Base-by-base conservation (phyloP, 352 stramenopile species). In the Albugo laibachii region DNA sequence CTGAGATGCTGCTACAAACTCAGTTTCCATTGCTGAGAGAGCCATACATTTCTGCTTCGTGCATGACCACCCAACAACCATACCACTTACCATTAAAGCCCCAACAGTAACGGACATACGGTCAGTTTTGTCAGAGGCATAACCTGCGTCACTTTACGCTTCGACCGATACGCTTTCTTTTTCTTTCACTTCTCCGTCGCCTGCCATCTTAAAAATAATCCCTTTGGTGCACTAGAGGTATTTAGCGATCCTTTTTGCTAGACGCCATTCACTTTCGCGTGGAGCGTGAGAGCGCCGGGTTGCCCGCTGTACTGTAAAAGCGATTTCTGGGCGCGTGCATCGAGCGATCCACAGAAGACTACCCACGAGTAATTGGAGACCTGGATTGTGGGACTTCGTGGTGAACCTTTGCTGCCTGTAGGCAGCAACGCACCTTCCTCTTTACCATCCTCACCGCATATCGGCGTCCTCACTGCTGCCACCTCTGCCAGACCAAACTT, bases 331-430 rank as follows among this genome's bases (percentile, higher is more conserved):
- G 1, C 58, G 16, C 0, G 54, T 67, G 43, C 51, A 65, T 0
- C 56, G 19, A 2, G 58, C 18, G 0, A 66, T 20, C 59, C 62
- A 67, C 11, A 65, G 16, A 13, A 66, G 47, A 19, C 53, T 69
- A 0, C 57, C 59, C 0, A 69, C 53, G 2, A 75, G 14, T 0
- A 56, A 65, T 53, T 62, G 57, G 16, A 66, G 4, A 15, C 57
- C 35, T 45, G 44, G 2, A 59, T 19, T 0, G 47, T 65, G 3
- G 53, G 53, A 1, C 13, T 13, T 52, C 52, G 47, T 14, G 52
- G 41, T 2, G 53, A 51, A 0, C 40, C 47, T 15, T 43, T 11
- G 3, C 24, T 8, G 8, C 8, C 8, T 10, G 38, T 10, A 3
- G 38, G 41, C 5, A 48, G 52, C 21, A 62, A 45, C 13, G 54